A percentile compares a stretch with the other conserved stretches of the same genome.
These are phyloP conservation scores for Bipolaris cookei DNA, from an alignment of 2,329 filamentous ascomycete genomes.

Conservation along the genomic window DNA sequence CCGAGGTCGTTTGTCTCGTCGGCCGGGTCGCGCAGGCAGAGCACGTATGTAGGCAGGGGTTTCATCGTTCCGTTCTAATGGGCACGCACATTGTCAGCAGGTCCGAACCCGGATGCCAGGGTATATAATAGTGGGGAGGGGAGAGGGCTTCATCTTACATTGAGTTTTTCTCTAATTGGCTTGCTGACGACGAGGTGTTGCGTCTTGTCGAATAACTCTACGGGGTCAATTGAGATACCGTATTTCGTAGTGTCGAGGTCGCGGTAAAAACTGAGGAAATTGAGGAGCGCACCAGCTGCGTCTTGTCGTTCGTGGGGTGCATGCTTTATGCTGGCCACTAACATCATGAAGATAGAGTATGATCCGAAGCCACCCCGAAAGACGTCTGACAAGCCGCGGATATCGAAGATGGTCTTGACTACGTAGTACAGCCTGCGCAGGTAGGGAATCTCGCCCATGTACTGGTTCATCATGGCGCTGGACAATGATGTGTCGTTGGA, in stretches of 20 bases:
- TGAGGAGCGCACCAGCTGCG: constrained; percentile 54
- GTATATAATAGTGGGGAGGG: neutral
- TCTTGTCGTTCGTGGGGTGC: constrained; percentile 42
- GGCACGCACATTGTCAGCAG: constrained; percentile 11
- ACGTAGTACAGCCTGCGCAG: constrained; percentile 58
- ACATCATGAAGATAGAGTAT: constrained; percentile 63
- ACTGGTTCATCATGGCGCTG: constrained; percentile 54
- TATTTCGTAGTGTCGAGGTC: constrained; percentile 53
- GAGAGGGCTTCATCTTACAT: constrained; percentile 18
- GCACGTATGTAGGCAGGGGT: constrained; percentile 42
- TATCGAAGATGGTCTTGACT: constrained; percentile 58
- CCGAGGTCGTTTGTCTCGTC: constrained; percentile 65
- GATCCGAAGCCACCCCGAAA: constrained; percentile 59
- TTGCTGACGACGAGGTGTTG: constrained; percentile 27
- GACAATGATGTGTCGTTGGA: constrained; percentile 51
- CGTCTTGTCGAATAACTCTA: constrained; percentile 52
- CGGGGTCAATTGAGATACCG: constrained; percentile 60
- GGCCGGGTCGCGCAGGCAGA: constrained; percentile 66
- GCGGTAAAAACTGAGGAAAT: constrained; percentile 59
- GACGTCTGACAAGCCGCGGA: constrained; percentile 57
- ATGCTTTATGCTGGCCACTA: constrained; percentile 61
- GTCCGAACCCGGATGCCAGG: too few relatives aligned
- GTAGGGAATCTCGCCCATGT: constrained; percentile 57
- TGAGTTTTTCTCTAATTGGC: constrained; percentile 19
- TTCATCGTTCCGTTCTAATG: constrained; percentile 20